Base-by-base conservation (phyloP, 2,329 filamentous ascomycete species). In the Exophiala sp. region DNA sequence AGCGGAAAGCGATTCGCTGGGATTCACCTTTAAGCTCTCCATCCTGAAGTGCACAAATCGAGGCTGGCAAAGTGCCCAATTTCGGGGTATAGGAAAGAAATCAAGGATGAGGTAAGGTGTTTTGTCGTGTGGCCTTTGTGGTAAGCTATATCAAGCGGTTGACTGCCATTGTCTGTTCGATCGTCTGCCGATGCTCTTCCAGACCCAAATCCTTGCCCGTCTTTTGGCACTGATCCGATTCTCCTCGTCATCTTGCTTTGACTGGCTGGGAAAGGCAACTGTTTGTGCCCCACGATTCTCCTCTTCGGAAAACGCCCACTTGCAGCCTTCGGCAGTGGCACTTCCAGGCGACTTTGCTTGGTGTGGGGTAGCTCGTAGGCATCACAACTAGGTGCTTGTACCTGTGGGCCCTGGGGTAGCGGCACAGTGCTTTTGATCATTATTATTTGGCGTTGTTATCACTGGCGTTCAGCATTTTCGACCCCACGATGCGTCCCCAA, bases 1-100 rank as follows among this genome's bases (percentile, higher is more conserved):
- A 11, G 51, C 55, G 11, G 48, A 38, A 7, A 57, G 52, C n/a
- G 55, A 52, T 12, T 38, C 42, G 33, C 52, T 38, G 24, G 38
- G 9, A 12, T 48, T 7, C 29, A 48, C 14, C 24, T 35, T 16
- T 35, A 47, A 8, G 44, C 32, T 47, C 8, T 47, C 44, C 44
- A 47, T 47, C 3, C 16, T 47, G 41, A 24, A n/a, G 36, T 4
- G 11, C 18, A 10, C 33, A 34, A 24, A 34, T 24, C 12, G 12
- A 18, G 11, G 12, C 7, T 34, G 14, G 21, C n/a, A 46, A n/a
- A 46, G 21, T n/a, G 33, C 45, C 24, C 20, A 29, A 38, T 14
- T 47, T 38, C 24, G 18, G 39, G 10, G 5, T 7, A 24, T 29
- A 24, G 29, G n/a, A 24, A 43, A n/a, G 29, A 24, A 32, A 20